A percentile compares a stretch with the other conserved stretches of the same genome.
These are phyloP conservation scores for Pharus latifolius DNA, from an alignment of 176 grass and related monocot genomes.

Conservation along the genomic window DNA sequence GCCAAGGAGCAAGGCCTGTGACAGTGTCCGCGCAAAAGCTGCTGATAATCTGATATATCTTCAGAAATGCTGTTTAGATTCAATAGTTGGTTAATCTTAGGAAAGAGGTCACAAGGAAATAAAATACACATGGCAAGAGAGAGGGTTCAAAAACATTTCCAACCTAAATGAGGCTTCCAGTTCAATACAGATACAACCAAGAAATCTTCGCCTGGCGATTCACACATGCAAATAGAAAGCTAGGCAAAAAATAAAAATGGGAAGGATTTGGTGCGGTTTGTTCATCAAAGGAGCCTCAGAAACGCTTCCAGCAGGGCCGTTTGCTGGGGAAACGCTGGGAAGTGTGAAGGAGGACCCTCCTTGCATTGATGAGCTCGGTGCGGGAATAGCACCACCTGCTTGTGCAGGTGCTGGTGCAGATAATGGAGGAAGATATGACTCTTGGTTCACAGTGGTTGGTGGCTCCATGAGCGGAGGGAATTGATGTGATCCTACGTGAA, in stretches of 20 bases:
- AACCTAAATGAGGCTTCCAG: neutral
- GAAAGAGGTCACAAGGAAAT: neutral
- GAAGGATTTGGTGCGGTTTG: conserved; percentile 3
- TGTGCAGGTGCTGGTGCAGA: conserved; percentile 47
- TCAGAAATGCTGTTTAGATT: neutral
- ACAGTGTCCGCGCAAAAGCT: conserved; percentile 5
- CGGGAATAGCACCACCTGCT: conserved; percentile 48
- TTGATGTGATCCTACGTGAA: conserved; percentile 40
- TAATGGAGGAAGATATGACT: conserved; percentile 48
- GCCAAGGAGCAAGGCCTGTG: too few species aligned
- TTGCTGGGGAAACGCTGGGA: conserved; percentile 33
- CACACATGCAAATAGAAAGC: conserved; percentile 8
- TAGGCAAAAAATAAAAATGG: conserved; percentile 17
- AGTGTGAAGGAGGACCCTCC: conserved; percentile 38
- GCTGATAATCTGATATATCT: neutral
- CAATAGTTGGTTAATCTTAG: neutral
- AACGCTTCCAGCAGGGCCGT: conserved; percentile 50
- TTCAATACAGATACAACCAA: neutral
- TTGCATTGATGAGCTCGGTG: conserved; percentile 46
- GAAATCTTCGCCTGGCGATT: conserved; percentile 7
- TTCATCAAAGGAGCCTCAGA: conserved; percentile 20
- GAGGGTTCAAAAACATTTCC: conserved; percentile 28
- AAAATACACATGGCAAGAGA: neutral
- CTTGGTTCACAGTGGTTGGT: conserved; percentile 40
- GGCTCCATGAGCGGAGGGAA: conserved; percentile 45